phyloP scores from a whole-genome alignment of 2,329 filamentous ascomycete genomes.

The Cladophialophora yegresii region DNA sequence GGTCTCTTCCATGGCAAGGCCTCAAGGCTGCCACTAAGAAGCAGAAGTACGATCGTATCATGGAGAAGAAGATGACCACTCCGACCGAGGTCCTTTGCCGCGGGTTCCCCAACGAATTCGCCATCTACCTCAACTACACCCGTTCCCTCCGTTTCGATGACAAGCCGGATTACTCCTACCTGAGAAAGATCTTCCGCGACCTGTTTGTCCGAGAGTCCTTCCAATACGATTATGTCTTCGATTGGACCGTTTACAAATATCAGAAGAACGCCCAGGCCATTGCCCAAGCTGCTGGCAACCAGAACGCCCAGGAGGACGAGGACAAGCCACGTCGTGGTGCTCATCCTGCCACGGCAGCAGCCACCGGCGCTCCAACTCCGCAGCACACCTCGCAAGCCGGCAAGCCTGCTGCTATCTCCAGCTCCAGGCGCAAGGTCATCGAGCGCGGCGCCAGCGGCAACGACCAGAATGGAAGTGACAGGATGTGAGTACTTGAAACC shows the following conservation, averaged over 20 bases:
- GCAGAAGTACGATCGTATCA: conserved; percentile 99
- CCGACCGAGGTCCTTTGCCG: conserved; percentile 96
- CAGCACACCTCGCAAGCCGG: conserved; percentile 58
- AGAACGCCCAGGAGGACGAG: conserved; percentile 66
- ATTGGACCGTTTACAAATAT: conserved; percentile 99
- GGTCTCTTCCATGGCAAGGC: conserved; percentile 97
- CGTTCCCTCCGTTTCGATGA: conserved; percentile 98
- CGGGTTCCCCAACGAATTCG: conserved; percentile 98
- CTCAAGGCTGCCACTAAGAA: conserved; percentile 78
- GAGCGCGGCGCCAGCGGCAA: conserved; percentile 61
- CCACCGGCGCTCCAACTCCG: conserved; percentile 61
- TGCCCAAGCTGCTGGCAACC: conserved; percentile 72
- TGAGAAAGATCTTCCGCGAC: conserved; percentile 99
- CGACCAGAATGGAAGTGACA: conserved; percentile 75
- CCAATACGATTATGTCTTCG: conserved; percentile 99
- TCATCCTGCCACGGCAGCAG: conserved; percentile 59
- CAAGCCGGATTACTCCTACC: conserved; percentile 99
- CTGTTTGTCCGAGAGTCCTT: conserved; percentile 98
- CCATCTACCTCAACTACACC: conserved; percentile 99
- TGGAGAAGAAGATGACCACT: conserved; percentile 99
- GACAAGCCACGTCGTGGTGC: conserved; percentile 75
- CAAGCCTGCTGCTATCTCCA: conserved; percentile 73
- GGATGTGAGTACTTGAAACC: conserved; percentile 88
- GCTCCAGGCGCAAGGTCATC: conserved; percentile 80
- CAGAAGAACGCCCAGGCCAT: conserved; percentile 98